Evolutionary conservation across 345 rosid species (phyloP).

Genomic region (Pistacia atlantica): DNA sequence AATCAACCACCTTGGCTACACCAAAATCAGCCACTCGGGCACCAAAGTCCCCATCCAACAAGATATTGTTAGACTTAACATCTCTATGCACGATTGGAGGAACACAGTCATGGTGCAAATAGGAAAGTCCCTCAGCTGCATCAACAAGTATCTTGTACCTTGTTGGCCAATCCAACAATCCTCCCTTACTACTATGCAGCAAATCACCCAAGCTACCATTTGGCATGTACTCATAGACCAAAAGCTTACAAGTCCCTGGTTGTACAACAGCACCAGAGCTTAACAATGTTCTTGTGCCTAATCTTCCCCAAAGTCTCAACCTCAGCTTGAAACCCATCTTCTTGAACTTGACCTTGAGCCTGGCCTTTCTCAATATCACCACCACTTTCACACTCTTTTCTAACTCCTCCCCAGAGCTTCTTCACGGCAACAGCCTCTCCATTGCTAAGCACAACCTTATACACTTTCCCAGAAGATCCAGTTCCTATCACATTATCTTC

Average conservation of each 20-base stretch:
- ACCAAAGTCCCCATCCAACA: conserved; percentile 85
- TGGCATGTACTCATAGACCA: conserved; percentile 97
- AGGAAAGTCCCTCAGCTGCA: conserved; percentile 94
- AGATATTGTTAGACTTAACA: conserved; percentile 91
- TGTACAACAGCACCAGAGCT: conserved; percentile 94
- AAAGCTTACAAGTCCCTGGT: conserved; percentile 85
- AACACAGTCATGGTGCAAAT: conserved; percentile 93
- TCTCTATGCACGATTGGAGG: conserved; percentile 97
- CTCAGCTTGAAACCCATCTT: conserved; percentile 86
- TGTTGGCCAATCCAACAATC: conserved; percentile 80
- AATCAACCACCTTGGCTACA: conserved; percentile 80
- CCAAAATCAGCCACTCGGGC: conserved; percentile 99
- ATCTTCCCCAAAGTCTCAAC: conserved; percentile 90
- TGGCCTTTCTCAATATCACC: conserved; percentile 75
- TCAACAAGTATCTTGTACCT: conserved; percentile 82
- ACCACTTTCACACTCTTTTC: conserved; percentile 41
- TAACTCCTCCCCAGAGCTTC: conserved; percentile 79
- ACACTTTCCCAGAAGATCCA: conserved; percentile 92
- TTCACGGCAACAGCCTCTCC: conserved; percentile 95
- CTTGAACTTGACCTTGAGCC: conserved; percentile 38
- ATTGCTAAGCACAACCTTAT: conserved; percentile 78
- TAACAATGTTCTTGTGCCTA: conserved; percentile 97
- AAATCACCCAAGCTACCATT: conserved; percentile 97
- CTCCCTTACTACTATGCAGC: conserved; percentile 85
- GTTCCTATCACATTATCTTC: conserved; percentile 93